phyloP scores from a whole-genome alignment of 179 eudicot species.

The Silene noctiflora region DNA sequence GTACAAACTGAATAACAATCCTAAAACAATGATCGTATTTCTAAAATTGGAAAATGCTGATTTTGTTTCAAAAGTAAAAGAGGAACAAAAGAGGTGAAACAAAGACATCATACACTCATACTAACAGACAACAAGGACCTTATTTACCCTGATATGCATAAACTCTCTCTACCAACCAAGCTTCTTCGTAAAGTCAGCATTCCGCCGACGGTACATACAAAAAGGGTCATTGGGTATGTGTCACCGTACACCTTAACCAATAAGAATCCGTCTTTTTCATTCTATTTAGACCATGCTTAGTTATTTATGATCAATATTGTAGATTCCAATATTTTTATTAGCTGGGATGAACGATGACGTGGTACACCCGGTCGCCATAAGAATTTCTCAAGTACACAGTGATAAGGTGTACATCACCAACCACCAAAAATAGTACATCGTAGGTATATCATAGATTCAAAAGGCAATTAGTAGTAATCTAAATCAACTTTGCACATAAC shows the following conservation, averaged over 20 bases:
- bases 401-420: neutral
- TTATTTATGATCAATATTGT: too few species aligned
- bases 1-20: neutral
- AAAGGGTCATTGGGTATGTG: too few species aligned
- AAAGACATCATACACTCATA: slow-evolving; percentile 20
- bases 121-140: slow-evolving; percentile 16
- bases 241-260: too few species aligned
- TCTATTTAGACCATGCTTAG: too few species aligned
- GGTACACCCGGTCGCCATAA: too few species aligned
- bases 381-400: too few species aligned
- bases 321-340: too few species aligned
- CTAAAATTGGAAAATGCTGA: slow-evolving; percentile 14
- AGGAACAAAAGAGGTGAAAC: slow-evolving; percentile 20
- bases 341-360: too few species aligned
- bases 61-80: slow-evolving; percentile 15
- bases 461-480: too few species aligned
- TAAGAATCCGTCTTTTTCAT: too few species aligned
- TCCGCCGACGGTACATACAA: slow-evolving; percentile 26
- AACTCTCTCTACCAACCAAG: slow-evolving; percentile 30
- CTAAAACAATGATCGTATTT: neutral
- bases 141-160: slow-evolving; percentile 20
- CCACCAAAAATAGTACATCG: neutral
- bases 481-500: neutral
- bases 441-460: neutral
- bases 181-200: slow-evolving; percentile 9